Evolutionary conservation across 148 eudicot species (phyloP), one percentile per base, ranked within the genome.

Genomic region (Vaccinium darrowii): DNA sequence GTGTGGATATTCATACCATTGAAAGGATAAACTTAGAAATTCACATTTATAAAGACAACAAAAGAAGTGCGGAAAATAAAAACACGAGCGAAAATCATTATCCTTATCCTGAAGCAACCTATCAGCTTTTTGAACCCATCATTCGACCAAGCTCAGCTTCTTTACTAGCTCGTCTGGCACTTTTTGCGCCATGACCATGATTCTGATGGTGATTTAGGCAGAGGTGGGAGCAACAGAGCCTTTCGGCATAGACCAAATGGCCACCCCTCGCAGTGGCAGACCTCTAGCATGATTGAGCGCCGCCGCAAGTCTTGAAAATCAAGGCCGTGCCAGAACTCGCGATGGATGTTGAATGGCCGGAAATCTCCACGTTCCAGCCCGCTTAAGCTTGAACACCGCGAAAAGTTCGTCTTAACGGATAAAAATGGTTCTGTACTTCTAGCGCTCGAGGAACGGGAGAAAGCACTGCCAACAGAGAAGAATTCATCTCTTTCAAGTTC

Each of bases 141-240:
- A 81, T 63, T 65, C 52, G 57, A 63, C 43, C 27, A 81, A 81
- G 39, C 36, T 81, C 12, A 85, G 81, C 72, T 65, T 23, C 30
- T 65, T 23, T 3, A 65, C 72, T 89, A 80, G 82, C 36, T 72
- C 79, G 47, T 84, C 84, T 88, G 13, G 86, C 81, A 82, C 50
- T 69, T 80, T 86, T 93, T 94, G 50, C 91, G 91, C 99, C 99
- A 96, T 19, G 89, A 86, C 99, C 99, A 96, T 76, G 99, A 92
- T 27, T 94, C 95, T 0, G 98, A 87, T 1, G 99, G 98, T 1
- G 99, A 93, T 84, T 92, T 94, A 1, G 98, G 99, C 86, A 94
- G 89, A 47, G 99, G 99, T 8, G 99, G 99, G 86, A 94, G 92
- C 88, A 96, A 84, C 82, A 96, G 60, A 5, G 91, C 91, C 91